Evolutionary conservation across 257 asterid species (phyloP), one percentile per base, ranked within the genome.

Genomic region (Ballota nigra): DNA sequence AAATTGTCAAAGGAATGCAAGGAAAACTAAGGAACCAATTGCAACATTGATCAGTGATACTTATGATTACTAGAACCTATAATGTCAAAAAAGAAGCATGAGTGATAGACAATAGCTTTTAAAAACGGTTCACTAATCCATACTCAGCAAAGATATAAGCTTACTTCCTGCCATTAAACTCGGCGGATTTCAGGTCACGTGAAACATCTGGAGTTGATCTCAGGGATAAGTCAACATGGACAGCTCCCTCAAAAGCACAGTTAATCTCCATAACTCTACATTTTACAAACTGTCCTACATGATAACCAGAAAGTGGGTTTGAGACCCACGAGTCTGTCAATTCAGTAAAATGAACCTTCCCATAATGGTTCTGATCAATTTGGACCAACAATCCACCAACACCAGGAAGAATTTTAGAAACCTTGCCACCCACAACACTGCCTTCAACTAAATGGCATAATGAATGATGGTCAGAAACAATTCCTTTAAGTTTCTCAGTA

Each of bases 261-360:
- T 75, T 75, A 34, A 89, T 76, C 69, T 83, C 97, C 66, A 89
- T 77, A 67, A 92, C 89, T 82, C 86, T 83, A 84, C 99, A 95
- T 76, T 89, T 92, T 61, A 95, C 96, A 69, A 88, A 85, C 76
- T 89, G 88, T 24, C 95, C 97, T 71, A 85, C 91, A 4, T 73
- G 88, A 83, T 92, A 95, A 71, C 86, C 88, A 75, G 83, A 74
- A 60, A 95, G 84, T 18, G 99, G 99, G 74, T 92, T 79, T 47
- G 91, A 38, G 64, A 78, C 88, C 89, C 92, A 86, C 13, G 83
- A 59, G 55, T 84, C 85, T 0, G 84, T 60, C 83, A 95, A 79
- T 72, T 95, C 99, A 75, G 96, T 86, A 80, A 79, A 95, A 85
- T 95, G 98, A 80, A 92, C 99, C 81, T 85, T 95, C 31, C 99